These are phyloP conservation scores for Starmerella ratchasimensis DNA, from an alignment of 805 yeast genomes.

Conservation along the genomic window DNA sequence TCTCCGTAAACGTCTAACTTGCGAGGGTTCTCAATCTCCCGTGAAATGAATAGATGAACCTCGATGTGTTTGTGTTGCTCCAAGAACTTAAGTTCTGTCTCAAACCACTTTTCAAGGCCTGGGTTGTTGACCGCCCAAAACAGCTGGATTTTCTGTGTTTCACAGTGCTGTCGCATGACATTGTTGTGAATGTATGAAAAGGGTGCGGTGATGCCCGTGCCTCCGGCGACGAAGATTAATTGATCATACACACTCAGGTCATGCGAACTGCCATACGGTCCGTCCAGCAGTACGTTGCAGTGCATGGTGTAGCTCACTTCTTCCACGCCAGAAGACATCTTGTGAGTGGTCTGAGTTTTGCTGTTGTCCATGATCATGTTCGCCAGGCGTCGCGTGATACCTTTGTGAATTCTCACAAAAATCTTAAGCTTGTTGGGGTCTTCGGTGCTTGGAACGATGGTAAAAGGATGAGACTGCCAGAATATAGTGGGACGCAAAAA, in stretches of 20 bases:
- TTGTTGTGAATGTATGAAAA: constrained; percentile 13
- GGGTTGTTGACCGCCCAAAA: constrained; percentile 13
- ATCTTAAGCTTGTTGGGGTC: constrained; percentile 18
- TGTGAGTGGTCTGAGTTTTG: neutral
- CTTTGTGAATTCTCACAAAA: constrained; percentile 31
- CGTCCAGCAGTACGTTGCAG: constrained; percentile 34
- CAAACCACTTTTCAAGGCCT: constrained; percentile 30
- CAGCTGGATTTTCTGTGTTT: constrained; percentile 8
- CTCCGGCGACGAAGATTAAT: constrained; percentile 54
- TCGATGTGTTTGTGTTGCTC: constrained; percentile 9
- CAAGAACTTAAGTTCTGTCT: constrained; percentile 30
- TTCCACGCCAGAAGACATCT: neutral
- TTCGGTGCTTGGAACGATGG: constrained; percentile 23
- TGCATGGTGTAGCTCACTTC: constrained; percentile 7
- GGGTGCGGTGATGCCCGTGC: constrained; percentile 52
- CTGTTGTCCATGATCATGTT: neutral
- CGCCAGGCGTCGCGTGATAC: constrained; percentile 33
- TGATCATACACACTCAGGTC: constrained; percentile 39
- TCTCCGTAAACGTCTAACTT: constrained; percentile 18
- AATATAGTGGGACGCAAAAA: constrained; percentile 35
- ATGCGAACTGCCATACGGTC: constrained; percentile 52
- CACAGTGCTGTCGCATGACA: constrained; percentile 27
- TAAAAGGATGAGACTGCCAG: constrained; percentile 69
- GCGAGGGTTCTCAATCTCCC: constrained; percentile 14
- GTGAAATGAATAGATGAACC: constrained; percentile 7